Evolutionary conservation across 1,284 basidiomycete genomes (phyloP), one percentile per base, ranked within the genome.

Genomic region (Ceratobasidium sp.): DNA sequence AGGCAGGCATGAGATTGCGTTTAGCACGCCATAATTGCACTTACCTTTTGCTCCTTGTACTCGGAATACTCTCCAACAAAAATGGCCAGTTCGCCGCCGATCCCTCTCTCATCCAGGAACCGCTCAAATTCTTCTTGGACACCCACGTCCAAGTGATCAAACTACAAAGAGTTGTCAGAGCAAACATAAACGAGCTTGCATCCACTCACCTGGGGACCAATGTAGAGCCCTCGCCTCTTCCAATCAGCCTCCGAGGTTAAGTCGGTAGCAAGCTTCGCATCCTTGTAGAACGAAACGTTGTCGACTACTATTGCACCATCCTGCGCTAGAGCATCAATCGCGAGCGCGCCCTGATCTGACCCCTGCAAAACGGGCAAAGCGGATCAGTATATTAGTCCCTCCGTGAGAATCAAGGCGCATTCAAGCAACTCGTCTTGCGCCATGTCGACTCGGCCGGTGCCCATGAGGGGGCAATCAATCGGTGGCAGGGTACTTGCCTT

Each of bases 211-310:
- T 89, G 88, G 70, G 96, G 96, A 2, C 96, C 96, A 79, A 97
- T 89, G 85, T 97, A 98, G 76, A 92, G 83, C 9, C 92, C 94
- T 53, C 95, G 87, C 66, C 96, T 88, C 79, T 91, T 90, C 93
- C 93, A 98, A 83, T 98, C 96, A 14, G 92, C 92, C 75, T 98
- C 95, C 7, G 93, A 90, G 23, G 89, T 93, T 75, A 94, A 81
- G 40, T 91, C 89, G 11, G 88, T 90, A 16, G 91, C 95, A 42
- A 94, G 77, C 77, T 87, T 85, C 38, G 83, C 81, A 76, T 94
- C 91, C 21, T 84, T 82, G 82, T 96, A 97, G 84, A 85, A 96
- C 3, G 94, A 88, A 74, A 96, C 87, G 81, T 95, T 96, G 81
- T 98, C 95, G 75, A 96, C 84, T 38, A 90, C 83, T 80, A 98